Percentiles rank a stretch among this genome's conserved stretches.
Conservation (phyloP, 2,329 filamentous ascomycete genomes). For the Arthrobotrys iridis region DNA sequence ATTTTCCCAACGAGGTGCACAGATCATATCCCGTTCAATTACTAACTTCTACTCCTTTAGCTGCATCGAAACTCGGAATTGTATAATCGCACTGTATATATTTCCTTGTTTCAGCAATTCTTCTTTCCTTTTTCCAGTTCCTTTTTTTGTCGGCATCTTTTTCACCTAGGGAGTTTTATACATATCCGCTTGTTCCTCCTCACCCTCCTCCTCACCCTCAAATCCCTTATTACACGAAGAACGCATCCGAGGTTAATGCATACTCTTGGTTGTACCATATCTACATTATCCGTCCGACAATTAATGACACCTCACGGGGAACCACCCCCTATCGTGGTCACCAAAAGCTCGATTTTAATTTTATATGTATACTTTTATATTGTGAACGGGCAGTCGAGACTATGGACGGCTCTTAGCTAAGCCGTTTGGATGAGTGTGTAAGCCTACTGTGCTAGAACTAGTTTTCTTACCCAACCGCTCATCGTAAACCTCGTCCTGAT, state of each 20-base stretch:
- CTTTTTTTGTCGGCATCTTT: conserved; percentile 52
- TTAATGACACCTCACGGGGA: conserved; percentile 49
- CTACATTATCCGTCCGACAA: conserved; percentile 51
- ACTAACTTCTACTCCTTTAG: conserved; percentile 61
- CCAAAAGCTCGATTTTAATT: conserved; percentile 18
- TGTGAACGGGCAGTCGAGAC: not conserved
- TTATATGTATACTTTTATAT: not conserved
- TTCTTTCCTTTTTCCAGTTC: conserved; percentile 38
- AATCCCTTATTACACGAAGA: conserved; percentile 35
- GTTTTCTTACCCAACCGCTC: not conserved
- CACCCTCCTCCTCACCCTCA: conserved; percentile 6
- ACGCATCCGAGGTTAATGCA: conserved; percentile 52
- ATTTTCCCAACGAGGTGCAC: not conserved
- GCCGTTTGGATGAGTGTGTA: not conserved
- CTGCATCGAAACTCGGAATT: conserved; percentile 97
- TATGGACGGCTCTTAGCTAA: not conserved
- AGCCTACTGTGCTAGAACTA: not conserved
- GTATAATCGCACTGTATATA: conserved; percentile 71
- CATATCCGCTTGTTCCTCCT: conserved; percentile 49
- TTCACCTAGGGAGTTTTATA: conserved; percentile 53
- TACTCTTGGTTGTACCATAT: conserved; percentile 54
- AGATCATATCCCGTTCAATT: not conserved
- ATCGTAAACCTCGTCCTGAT: conserved; percentile 12
- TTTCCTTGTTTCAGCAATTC: conserved; percentile 50
- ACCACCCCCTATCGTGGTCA: conserved; percentile 44